Evolutionary conservation across 202 grass and related monocot species (phyloP).

Genomic region (Panicum virgatum): DNA sequence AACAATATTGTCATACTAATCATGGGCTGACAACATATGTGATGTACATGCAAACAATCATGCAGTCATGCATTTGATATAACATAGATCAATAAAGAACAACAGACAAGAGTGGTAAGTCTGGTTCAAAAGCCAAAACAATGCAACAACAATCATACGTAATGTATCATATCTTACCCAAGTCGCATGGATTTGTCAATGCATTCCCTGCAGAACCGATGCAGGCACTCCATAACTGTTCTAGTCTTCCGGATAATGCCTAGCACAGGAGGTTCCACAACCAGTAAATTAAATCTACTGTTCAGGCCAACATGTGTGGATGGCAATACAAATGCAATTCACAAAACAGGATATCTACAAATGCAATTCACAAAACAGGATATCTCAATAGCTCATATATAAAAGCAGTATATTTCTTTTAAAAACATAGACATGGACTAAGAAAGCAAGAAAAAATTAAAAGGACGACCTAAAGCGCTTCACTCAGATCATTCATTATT

Average conservation of each 20-base stretch:
- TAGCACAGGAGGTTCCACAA: slow-evolving; percentile 29
- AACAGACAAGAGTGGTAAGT: neutral
- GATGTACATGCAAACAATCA: neutral
- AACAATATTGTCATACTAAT: slow-evolving; percentile 12
- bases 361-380: neutral
- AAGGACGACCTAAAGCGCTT: neutral
- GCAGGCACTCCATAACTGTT: slow-evolving; percentile 87
- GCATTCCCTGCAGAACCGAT: slow-evolving; percentile 81
- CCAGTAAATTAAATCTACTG: slow-evolving; percentile 27
- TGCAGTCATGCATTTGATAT: neutral
- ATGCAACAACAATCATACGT: neutral
- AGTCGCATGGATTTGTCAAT: slow-evolving; percentile 91
- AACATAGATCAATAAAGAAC: neutral
- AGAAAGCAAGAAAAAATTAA: neutral
- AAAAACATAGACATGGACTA: neutral
- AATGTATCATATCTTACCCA: slow-evolving; percentile 52
- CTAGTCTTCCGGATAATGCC: slow-evolving; percentile 87
- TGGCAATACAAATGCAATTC: neutral
- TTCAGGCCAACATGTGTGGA: neutral
- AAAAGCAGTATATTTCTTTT: neutral
- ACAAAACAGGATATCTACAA: too few relatives aligned
- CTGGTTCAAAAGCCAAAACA: slow-evolving; percentile 11
- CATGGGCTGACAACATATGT: neutral
- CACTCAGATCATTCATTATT: neutral
- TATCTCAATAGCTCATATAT: neutral